These are phyloP conservation scores for Hypoxylon perforatum DNA, from an alignment of 495 filamentous ascomycete genomes.

Conservation along the genomic window DNA sequence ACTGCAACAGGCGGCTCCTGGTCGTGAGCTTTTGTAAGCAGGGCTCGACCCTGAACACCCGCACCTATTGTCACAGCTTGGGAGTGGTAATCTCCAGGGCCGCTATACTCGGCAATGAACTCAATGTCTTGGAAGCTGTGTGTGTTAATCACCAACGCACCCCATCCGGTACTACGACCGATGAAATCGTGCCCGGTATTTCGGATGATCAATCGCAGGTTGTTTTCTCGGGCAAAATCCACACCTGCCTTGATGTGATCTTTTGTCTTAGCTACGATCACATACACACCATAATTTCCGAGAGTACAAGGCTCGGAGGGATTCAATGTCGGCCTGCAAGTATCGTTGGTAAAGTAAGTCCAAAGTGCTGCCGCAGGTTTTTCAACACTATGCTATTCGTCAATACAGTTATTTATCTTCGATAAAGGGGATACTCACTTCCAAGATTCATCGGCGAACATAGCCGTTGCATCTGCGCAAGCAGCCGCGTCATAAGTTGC, in stretches of 20 bases:
- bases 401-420: slow-evolving; percentile 6
- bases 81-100: slow-evolving; percentile 53
- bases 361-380: slow-evolving; percentile 55
- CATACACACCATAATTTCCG: slow-evolving; percentile 68
- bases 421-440: slow-evolving; percentile 37
- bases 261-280: slow-evolving; percentile 58
- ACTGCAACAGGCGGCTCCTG: slow-evolving; percentile 59
- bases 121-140: slow-evolving; percentile 67
- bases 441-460: slow-evolving; percentile 52
- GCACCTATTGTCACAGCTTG: slow-evolving; percentile 60
- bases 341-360: slow-evolving; percentile 62
- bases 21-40: slow-evolving; percentile 57
- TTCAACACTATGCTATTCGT: slow-evolving; percentile 44
- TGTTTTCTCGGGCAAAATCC: slow-evolving; percentile 64
- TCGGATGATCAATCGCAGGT: slow-evolving; percentile 70
- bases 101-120: slow-evolving; percentile 51
- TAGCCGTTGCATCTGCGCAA: slow-evolving; percentile 48
- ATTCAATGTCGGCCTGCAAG: slow-evolving; percentile 62
- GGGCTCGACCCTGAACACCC: slow-evolving; percentile 57
- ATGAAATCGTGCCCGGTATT: slow-evolving; percentile 73
- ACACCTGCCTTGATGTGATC: slow-evolving; percentile 61
- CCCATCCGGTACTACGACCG: slow-evolving; percentile 68
- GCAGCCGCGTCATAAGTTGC: slow-evolving; percentile 51
- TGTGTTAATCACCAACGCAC: slow-evolving; percentile 71
- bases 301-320: slow-evolving; percentile 62